These are phyloP conservation scores for Rubia tinctorum DNA, from an alignment of 305 asterid genomes.

Conservation along the genomic window DNA sequence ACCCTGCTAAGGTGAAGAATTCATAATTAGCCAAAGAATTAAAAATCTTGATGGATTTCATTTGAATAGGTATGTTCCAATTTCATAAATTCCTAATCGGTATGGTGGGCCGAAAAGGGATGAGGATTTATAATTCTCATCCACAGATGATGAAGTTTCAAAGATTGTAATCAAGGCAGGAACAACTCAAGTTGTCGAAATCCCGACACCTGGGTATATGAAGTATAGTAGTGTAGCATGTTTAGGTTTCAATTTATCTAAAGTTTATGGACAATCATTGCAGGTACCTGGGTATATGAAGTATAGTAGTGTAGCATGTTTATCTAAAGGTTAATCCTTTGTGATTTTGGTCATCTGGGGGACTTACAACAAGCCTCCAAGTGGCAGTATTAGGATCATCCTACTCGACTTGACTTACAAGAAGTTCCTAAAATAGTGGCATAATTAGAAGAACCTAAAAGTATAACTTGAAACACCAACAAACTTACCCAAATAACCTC, in stretches of 20 bases:
- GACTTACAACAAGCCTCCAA: too few relatives aligned
- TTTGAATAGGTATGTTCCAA: constrained; percentile 51
- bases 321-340: too few relatives aligned
- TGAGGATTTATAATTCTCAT: constrained; percentile 49
- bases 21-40: neutral
- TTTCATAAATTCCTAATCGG: constrained; percentile 62
- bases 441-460: too few relatives aligned
- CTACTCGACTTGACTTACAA: too few relatives aligned
- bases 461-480: too few relatives aligned
- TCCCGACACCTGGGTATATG: constrained; percentile 61
- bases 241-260: neutral
- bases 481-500: too few relatives aligned
- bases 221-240: too few relatives aligned
- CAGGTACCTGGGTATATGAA: too few relatives aligned
- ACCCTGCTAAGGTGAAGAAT: constrained; percentile 49
- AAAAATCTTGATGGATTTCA: neutral
- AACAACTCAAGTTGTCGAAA: constrained; percentile 60
- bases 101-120: constrained; percentile 77
- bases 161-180: constrained; percentile 52
- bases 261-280: neutral
- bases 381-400: too few relatives aligned
- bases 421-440: too few relatives aligned
- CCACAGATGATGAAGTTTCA: constrained; percentile 42
- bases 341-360: too few relatives aligned
- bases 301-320: too few relatives aligned